phyloP scores from a whole-genome alignment of 1,284 basidiomycete species.

The Amylostereum chailletii region DNA sequence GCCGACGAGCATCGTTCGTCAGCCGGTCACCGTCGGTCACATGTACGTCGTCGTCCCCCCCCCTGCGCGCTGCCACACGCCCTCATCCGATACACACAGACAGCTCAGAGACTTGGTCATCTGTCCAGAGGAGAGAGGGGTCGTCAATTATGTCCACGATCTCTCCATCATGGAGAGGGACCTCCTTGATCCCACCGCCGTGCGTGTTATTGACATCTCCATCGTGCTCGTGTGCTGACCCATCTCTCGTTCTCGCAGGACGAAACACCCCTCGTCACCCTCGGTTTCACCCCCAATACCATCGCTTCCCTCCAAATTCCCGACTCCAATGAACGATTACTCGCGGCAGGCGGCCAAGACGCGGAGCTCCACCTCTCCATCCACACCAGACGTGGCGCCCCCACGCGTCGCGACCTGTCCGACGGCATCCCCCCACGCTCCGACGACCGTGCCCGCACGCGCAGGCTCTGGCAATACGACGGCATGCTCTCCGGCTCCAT shows the following conservation, averaged over 20 bases:
- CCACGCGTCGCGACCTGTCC: slow-evolving; percentile 16
- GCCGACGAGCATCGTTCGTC: slow-evolving; percentile 11
- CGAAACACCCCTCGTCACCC: slow-evolving; percentile 40
- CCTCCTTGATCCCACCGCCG: slow-evolving; percentile 38
- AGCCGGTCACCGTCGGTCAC: slow-evolving; percentile 52
- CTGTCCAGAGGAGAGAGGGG: slow-evolving; percentile 59
- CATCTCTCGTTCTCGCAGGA: slow-evolving; percentile 24
- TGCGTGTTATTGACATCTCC: slow-evolving; percentile 26
- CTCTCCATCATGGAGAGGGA: slow-evolving; percentile 61
- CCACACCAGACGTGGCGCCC: slow-evolving; percentile 23
- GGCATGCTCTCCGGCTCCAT: slow-evolving; percentile 57
- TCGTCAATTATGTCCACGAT: slow-evolving; percentile 58
- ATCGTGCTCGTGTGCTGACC: background rate
- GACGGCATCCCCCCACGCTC: slow-evolving; percentile 12
- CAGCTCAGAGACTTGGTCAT: slow-evolving; percentile 71
- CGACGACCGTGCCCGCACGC: slow-evolving; percentile 18
- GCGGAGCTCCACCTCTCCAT: slow-evolving; percentile 71
- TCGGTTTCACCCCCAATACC: slow-evolving; percentile 61
- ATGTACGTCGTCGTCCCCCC: slow-evolving; percentile 39
- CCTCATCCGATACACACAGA: slow-evolving; percentile 25
- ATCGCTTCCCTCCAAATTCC: slow-evolving; percentile 54
- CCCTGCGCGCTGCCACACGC: slow-evolving; percentile 3
- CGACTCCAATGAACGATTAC: slow-evolving; percentile 46
- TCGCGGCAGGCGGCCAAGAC: slow-evolving; percentile 78
- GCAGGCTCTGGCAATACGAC: slow-evolving; percentile 47